These are phyloP conservation scores for Coemansia sp. DNA, from an alignment of 192 early-diverging fungal genomes.

Conservation along the genomic window DNA sequence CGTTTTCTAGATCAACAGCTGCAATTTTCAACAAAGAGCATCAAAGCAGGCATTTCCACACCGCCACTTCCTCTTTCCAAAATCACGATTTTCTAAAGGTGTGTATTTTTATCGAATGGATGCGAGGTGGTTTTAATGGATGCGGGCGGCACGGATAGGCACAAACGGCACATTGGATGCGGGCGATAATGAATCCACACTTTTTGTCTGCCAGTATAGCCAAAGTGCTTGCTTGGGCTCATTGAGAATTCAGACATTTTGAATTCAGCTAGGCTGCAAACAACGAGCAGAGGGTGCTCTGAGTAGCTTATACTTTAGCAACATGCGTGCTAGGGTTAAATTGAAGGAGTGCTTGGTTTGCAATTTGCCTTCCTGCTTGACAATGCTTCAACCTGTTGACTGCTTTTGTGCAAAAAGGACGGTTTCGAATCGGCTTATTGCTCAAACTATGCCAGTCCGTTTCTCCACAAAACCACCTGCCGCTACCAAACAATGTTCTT, in stretches of 20 bases:
- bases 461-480: no score
- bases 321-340: no score
- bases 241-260: not conserved
- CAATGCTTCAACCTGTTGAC: no score
- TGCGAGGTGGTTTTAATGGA: conserved; percentile 14
- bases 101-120: conserved; percentile 16
- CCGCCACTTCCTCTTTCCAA: conserved; percentile 12
- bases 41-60: not conserved
- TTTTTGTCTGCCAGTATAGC: not conserved
- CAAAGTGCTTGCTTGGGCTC: conserved; percentile 5
- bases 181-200: not conserved
- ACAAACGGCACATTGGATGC: not conserved
- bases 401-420: no score
- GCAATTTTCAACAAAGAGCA: no score
- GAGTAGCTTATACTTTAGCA: no score
- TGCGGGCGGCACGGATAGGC: not conserved
- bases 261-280: conserved; percentile 34
- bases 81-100: conserved; percentile 22
- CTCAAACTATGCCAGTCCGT: no score
- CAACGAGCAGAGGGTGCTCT: not conserved
- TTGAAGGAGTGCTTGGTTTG: no score
- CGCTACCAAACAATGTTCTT: no score
- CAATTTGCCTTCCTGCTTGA: no score
- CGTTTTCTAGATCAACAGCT: no score
- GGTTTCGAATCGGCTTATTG: no score